Percentiles rank a stretch among this genome's conserved stretches.
These are phyloP conservation scores for Penicillium argentinense DNA, from an alignment of 495 filamentous ascomycete genomes.

Conservation along the genomic window DNA sequence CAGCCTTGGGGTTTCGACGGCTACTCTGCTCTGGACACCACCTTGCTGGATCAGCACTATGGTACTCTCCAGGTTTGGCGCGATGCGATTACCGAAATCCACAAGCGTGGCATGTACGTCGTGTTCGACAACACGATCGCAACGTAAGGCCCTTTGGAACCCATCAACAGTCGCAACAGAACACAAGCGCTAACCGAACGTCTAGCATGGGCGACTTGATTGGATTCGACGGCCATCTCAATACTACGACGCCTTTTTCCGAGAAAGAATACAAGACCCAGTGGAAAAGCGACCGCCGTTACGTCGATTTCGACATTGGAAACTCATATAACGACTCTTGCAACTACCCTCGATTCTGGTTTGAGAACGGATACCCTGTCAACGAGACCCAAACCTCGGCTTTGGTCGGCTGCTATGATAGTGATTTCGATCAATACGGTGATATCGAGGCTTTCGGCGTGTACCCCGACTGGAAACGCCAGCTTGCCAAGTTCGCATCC, in stretches of 20 bases:
- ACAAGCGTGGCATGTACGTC: constrained; percentile 67
- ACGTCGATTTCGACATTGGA: constrained; percentile 61
- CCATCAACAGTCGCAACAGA: not conserved
- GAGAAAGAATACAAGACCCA: constrained; percentile 53
- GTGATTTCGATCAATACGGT: constrained; percentile 71
- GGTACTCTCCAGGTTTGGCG: constrained; percentile 64
- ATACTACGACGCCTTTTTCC: constrained; percentile 60
- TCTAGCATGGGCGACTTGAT: constrained; percentile 62
- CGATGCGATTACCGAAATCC: constrained; percentile 61
- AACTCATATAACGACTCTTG: constrained; percentile 59
- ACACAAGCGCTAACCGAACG: not conserved
- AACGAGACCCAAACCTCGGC: constrained; percentile 39
- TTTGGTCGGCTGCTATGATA: constrained; percentile 62
- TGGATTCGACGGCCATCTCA: constrained; percentile 66
- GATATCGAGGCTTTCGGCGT: constrained; percentile 68
- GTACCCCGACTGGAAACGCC: constrained; percentile 64
- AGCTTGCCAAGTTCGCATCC: constrained; percentile 71
- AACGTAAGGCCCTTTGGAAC: constrained; percentile 47
- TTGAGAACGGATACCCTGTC: constrained; percentile 57
- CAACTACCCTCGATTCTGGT: constrained; percentile 66
- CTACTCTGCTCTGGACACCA: constrained; percentile 67
- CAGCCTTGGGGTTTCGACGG: constrained; percentile 67
- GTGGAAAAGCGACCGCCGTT: constrained; percentile 58
- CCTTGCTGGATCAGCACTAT: constrained; percentile 67
- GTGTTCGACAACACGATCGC: constrained; percentile 71